Evolutionary conservation across 2,329 filamentous ascomycete genomes (phyloP), one percentile per base, ranked within the genome.

Genomic region (Sporothrix pallida): DNA sequence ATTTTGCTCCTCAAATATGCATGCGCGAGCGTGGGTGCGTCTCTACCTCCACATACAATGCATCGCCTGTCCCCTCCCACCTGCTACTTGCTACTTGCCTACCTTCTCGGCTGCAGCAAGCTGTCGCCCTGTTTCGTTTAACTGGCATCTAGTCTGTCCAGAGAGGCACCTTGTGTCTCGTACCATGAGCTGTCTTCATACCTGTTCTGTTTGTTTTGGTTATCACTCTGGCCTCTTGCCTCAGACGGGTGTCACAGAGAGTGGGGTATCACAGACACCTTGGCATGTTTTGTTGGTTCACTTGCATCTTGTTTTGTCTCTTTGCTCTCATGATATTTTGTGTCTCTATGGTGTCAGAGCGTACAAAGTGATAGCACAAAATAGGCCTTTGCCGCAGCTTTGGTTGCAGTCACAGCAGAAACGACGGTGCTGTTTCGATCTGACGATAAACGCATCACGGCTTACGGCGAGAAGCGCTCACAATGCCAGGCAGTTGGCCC

Each of bases 111-210:
- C 52, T 54, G n/a, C 52, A 20, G 42, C 17, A 42, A 37, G 13
- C 15, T 20, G 20, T 42, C 67, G 67, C 46, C 48, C 67, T 42
- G 26, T 31, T 42, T 69, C 26, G 48, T 44, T 23, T 23, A 69
- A 37, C 67, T 54, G 48, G 67, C 46, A 69, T 44, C 48, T 23
- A 50, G 63, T 10, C 9, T 65, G 37, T 46, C 37, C 10, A 65
- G n/a, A 65, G 42, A 65, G 42, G 37, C 60, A 46, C 63, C 37
- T 48, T 50, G 42, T 31, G 63, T 50, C 62, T 65, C 44, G 13
- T 50, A 23, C 44, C 63, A 67, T 67, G 63, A 5, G 20, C 12
- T 50, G 12, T 12, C 44, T 31, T 31, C 8, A 20, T 1, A 10
- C 8, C 10, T 8, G 6, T 46, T 46, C 9, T 15, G 37, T 17